Conservation (phyloP, 306 rosid genomes). For the Medicago arabica region DNA sequence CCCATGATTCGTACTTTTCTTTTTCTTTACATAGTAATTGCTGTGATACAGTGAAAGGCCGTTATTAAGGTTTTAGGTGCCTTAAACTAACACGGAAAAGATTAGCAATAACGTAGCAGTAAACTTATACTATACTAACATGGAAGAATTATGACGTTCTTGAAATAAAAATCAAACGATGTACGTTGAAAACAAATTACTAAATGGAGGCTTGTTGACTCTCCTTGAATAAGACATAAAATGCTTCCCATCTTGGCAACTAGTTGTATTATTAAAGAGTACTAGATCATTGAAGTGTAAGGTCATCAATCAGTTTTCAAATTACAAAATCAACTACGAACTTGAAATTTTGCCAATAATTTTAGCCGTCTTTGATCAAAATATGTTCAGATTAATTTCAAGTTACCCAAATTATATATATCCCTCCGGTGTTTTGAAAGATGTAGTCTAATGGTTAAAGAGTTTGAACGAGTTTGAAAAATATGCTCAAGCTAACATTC, state of each 20-base stretch:
- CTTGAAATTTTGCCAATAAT: slow-evolving; percentile 12
- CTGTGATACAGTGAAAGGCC: background rate
- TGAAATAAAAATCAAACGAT: background rate
- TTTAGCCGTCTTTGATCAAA: background rate
- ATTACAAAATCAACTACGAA: background rate
- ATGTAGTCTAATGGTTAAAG: too few relatives aligned
- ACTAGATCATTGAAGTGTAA: background rate
- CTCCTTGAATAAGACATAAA: slow-evolving; percentile 8
- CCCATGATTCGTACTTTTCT: too few relatives aligned
- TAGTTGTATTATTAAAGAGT: background rate
- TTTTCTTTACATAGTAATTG: background rate
- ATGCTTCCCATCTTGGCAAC: slow-evolving; percentile 2
- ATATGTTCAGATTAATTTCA: background rate
- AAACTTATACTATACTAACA: too few relatives aligned
- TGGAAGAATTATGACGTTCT: too few relatives aligned
- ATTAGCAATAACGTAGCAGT: too few relatives aligned
- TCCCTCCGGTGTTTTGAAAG: too few relatives aligned
- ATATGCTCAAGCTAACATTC: too few relatives aligned
- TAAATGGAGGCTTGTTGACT: slow-evolving; percentile 40
- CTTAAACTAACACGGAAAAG: too few relatives aligned
- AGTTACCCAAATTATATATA: too few relatives aligned
- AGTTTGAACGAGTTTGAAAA: too few relatives aligned
- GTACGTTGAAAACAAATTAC: background rate
- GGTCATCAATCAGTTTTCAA: slow-evolving; percentile 1
- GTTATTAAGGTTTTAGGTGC: too few relatives aligned